These are phyloP conservation scores for Hyaloperonospora arabidopsidis DNA, from an alignment of 352 stramenopile species.

Conservation along the genomic window DNA sequence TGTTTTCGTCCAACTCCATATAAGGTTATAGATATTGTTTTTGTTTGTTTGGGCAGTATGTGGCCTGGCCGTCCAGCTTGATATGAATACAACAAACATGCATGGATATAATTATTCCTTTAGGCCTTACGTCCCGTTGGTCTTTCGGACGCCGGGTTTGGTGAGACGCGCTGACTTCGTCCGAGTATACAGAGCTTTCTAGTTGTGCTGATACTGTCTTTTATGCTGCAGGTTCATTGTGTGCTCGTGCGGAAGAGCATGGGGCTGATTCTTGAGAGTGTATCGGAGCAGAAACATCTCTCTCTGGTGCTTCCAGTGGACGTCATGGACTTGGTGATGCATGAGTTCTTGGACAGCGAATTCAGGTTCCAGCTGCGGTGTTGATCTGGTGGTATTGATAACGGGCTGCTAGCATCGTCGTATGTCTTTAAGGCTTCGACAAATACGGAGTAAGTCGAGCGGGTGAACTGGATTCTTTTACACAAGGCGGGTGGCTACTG, in stretches of 20 bases:
- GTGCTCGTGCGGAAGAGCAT: constrained; percentile 31
- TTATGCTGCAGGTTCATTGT: constrained; percentile 38
- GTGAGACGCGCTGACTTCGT: constrained; percentile 13
- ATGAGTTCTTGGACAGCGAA: constrained; percentile 25
- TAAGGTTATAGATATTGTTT: no score
- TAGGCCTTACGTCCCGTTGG: no score
- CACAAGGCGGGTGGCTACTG: constrained; percentile 7
- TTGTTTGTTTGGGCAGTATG: no score
- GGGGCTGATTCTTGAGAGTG: constrained; percentile 33
- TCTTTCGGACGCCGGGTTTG: constrained; percentile 41
- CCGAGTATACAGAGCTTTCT: neutral
- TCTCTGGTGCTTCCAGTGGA: constrained; percentile 30
- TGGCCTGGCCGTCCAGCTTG: no score
- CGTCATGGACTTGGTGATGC: constrained; percentile 34
- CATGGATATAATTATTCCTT: no score
- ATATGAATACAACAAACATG: no score
- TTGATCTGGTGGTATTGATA: constrained; percentile 1
- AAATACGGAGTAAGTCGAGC: constrained; percentile 25
- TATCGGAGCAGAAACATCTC: constrained; percentile 31
- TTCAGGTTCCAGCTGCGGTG: constrained; percentile 36
- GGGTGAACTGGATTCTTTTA: constrained; percentile 30
- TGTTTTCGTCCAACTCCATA: no score
- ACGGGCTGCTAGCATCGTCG: constrained; percentile 13
- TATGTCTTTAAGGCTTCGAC: constrained; percentile 34
- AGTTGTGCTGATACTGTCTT: constrained; percentile 12